Base-by-base conservation (phyloP, 148 eudicot species). In the Spergularia bocconei region DNA sequence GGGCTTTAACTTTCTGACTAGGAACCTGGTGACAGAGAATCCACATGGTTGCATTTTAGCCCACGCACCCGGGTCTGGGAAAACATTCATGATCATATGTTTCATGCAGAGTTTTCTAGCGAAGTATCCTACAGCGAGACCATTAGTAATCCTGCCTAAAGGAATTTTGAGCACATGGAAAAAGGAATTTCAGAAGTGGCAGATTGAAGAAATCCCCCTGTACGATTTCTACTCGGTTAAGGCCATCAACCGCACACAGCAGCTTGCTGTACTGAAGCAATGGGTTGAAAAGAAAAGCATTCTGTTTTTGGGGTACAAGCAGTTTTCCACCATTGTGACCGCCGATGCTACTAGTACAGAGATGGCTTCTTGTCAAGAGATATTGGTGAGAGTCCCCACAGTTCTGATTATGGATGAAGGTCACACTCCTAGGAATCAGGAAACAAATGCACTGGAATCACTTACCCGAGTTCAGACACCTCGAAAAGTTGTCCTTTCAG, bases 1-100 rank as follows among this genome's bases (percentile, higher is more conserved):
- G 70, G 96, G 98, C 7, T 93, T 93, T 72, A 88, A 87, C 68
- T 93, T 93, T 70, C 84, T 93, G 13, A 66, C 82, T 13, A 86
- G 87, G 71, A 93, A 93, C 81, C 70, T 93, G 82, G 77, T 91
- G 39, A 17, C 80, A 21, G 89, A 89, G 51, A 89, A 89, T 38
- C 93, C 96, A 6, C 87, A 90, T 59, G 98, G 98, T 48, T 93
- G 98, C 70, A 88, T 93, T 52, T 72, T 93, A 85, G 96, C 96
- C 33, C 96, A 93, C 79, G 97, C 95, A 64, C 97, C 95, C 33
- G 97, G 97, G 48, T 92, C 97, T 21, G 97, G 97, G 4, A 92
- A 93, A 79, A 93, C 96, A 4, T 93, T 93, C 75, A 89, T 93
- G 96, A 87, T 93, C 38, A 91, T 93, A 38, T 90, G 98, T 73